Evolutionary conservation across 2,329 filamentous ascomycete species (phyloP).

Genomic region (Neophaeococcomyces mojaviensis): DNA sequence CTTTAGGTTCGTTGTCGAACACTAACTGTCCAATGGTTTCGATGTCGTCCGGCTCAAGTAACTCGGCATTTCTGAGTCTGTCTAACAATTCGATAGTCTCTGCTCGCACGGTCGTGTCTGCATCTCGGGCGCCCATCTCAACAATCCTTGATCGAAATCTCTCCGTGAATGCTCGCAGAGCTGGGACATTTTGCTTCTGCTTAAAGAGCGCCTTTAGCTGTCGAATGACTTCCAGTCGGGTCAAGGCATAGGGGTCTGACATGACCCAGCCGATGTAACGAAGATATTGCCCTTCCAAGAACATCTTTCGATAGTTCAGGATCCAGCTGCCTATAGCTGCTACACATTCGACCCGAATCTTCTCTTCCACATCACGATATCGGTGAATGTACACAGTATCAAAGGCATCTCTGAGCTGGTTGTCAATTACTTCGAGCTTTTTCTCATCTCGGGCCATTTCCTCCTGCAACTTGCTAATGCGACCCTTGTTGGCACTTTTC

Average conservation of each 20-base stretch:
- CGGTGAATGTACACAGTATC: constrained; percentile 90
- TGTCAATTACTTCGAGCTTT: constrained; percentile 62
- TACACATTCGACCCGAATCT: constrained; percentile 81
- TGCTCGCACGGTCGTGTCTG: constrained; percentile 72
- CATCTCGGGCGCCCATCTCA: constrained; percentile 84
- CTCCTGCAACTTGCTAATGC: constrained; percentile 64
- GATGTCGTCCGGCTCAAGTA: constrained; percentile 86
- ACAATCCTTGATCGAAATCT: constrained; percentile 79
- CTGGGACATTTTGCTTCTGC: constrained; percentile 66
- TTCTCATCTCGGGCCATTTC: constrained; percentile 63
- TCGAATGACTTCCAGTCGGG: constrained; percentile 76
- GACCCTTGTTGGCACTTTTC: constrained; percentile 66
- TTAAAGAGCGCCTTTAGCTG: constrained; percentile 75
- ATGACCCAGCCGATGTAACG: constrained; percentile 94
- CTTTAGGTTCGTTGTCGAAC: constrained; percentile 75
- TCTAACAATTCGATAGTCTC: constrained; percentile 76
- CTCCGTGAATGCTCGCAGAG: constrained; percentile 84
- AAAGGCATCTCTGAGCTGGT: constrained; percentile 75
- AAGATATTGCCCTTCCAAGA: constrained; percentile 83
- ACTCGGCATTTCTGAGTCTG: constrained; percentile 69
- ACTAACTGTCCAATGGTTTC: constrained; percentile 80
- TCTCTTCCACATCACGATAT: constrained; percentile 87
- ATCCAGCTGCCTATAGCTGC: constrained; percentile 86
- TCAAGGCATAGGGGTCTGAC: constrained; percentile 67
- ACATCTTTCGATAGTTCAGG: constrained; percentile 70